Evolutionary conservation across 768 basidiomycete species (phyloP), one percentile per base, ranked within the genome.

Genomic region (Auricularia auricula-judae): DNA sequence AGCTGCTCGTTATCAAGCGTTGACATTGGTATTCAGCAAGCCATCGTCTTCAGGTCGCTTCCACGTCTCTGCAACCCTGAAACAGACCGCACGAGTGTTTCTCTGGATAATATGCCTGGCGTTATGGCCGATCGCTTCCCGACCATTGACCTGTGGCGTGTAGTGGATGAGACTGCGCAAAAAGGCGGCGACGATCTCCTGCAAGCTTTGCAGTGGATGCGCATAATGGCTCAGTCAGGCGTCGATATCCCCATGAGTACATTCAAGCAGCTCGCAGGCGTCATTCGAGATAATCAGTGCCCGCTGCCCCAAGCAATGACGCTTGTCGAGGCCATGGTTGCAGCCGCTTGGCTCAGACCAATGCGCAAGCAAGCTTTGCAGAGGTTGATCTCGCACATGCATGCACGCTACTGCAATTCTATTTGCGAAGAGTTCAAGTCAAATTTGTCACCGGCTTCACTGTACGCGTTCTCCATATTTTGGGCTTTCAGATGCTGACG

Each of bases 311-410:
- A 83, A 64, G 80, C 79, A 8, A 73, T 79, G 14, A 68, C 81
- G n/a, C 72, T 90, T 2, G 73, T 83, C n/a, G 80, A 82, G 65
- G 80, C 83, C 8, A 71, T 82, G 7, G 70, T 86, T 59, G 76
- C 79, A 58, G 83, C 84, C n/a, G 75, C 79, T 4, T 91, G 86
- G 86, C 74, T 86, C 42, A 80, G 77, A 68, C 79, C 85, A 3
- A 72, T 82, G 47, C 85, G 84, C 4, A 80, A 84, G 36, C 82
- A 86, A 66, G 81, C 84, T 34, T 72, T 89, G 63, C 85, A 86
- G 68, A 67, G 67, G 3, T 68, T 83, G 3, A 71, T 88, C 36
- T 75, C 82, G 10, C 71, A 75, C 12, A 70, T 87, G 29, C 83
- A 88, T 67, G 68, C 72, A 62, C 76, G 76, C 11, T 73, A 85